These are phyloP conservation scores for Hyparrhenia diplandra DNA, from an alignment of 176 grass and related monocot genomes.

Conservation along the genomic window DNA sequence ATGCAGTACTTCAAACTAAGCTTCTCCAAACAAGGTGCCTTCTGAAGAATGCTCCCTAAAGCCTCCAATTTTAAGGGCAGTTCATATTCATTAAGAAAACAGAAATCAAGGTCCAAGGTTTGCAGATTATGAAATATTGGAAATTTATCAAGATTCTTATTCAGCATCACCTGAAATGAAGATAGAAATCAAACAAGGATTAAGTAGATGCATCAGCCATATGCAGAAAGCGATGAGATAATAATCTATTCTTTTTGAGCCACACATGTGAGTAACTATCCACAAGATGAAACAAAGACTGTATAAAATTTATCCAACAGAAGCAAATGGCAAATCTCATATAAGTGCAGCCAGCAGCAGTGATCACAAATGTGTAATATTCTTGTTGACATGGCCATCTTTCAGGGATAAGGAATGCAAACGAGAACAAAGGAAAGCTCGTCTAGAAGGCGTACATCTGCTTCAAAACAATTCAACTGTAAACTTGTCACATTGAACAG, in stretches of 20 bases:
- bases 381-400: background rate
- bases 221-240: background rate
- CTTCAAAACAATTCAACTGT: background rate
- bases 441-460: background rate
- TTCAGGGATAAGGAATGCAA: background rate
- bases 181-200: background rate
- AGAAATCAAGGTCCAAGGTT: background rate
- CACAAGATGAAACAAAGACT: background rate
- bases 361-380: background rate
- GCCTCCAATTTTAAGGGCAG: background rate
- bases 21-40: constrained; percentile 20
- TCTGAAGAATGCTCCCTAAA: constrained; percentile 29
- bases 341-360: background rate
- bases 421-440: too few species aligned
- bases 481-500: background rate
- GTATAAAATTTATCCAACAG: background rate
- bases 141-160: background rate
- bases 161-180: constrained; percentile 17
- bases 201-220: background rate
- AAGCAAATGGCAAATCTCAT: background rate
- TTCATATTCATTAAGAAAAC: constrained; percentile 20
- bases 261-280: background rate
- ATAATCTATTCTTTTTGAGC: background rate
- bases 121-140: background rate
- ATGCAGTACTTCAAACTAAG: background rate